A percentile compares a stretch with the other conserved stretches of the same genome.
These are phyloP conservation scores for Nakazawaea ishiwadae DNA, from an alignment of 805 yeast genomes.

Conservation along the genomic window DNA sequence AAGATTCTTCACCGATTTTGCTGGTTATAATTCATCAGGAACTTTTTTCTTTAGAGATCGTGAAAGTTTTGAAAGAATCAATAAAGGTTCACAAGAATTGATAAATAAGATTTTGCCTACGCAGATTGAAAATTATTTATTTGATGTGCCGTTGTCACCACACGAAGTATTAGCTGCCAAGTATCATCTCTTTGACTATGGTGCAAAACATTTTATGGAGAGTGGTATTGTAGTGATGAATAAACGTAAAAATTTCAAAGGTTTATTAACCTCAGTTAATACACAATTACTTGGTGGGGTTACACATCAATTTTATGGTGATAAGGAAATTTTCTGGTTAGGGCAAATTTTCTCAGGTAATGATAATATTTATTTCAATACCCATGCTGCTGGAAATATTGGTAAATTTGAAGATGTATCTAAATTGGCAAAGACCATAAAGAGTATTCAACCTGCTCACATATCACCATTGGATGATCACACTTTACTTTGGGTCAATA, in stretches of 20 bases:
- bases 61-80: constrained; percentile 23
- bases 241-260: constrained; percentile 43
- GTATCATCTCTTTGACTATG: constrained; percentile 33
- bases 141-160: constrained; percentile 31
- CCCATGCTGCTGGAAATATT: constrained; percentile 49
- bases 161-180: constrained; percentile 25
- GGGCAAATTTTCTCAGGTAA: constrained; percentile 58
- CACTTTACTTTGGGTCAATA: constrained; percentile 61
- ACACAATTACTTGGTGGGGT: constrained; percentile 38
- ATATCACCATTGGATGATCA: constrained; percentile 42
- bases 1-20: constrained; percentile 29
- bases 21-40: constrained; percentile 29
- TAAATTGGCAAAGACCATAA: constrained; percentile 1
- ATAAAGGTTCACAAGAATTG: constrained; percentile 34
- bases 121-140: constrained; percentile 33
- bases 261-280: constrained; percentile 38
- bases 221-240: constrained; percentile 45
- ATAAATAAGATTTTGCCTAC: constrained; percentile 43
- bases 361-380: constrained; percentile 46
- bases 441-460: constrained; percentile 55
- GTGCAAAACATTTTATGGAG: constrained; percentile 42
- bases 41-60: constrained; percentile 49
- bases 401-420: constrained; percentile 30
- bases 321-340: constrained; percentile 74
- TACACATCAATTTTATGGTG: constrained; percentile 63